phyloP scores from a whole-genome alignment of 108 stramenopile genomes.

The Parietichytrium sp. region DNA sequence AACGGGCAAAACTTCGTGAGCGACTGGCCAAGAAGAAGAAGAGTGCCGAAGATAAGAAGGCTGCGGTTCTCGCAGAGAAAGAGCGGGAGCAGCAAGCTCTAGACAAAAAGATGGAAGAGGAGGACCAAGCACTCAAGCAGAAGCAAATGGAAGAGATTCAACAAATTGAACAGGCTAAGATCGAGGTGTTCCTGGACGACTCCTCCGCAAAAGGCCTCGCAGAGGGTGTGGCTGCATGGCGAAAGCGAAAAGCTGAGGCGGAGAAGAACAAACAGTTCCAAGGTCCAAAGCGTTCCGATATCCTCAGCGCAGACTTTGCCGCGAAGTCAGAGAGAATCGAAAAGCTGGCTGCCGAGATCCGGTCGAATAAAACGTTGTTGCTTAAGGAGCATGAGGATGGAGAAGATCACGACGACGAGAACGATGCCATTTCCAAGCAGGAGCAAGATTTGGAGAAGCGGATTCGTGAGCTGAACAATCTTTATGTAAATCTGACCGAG shows the following conservation, averaged over 20 bases:
- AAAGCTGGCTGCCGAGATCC: not conserved
- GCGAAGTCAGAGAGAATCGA: conserved; percentile 19
- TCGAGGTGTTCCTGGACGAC: conserved; percentile 19
- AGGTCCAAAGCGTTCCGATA: conserved; percentile 5
- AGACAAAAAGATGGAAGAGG: conserved; percentile 14
- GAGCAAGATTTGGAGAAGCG: not conserved
- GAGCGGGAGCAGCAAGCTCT: not conserved
- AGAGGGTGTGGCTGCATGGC: conserved; percentile 11
- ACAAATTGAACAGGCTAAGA: conserved; percentile 3
- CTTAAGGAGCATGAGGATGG: no score
- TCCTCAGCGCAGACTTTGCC: conserved; percentile 21
- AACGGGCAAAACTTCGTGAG: not conserved
- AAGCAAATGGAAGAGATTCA: not conserved
- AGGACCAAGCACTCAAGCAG: not conserved
- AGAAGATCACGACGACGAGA: no score
- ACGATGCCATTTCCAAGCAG: not conserved
- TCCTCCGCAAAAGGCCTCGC: not conserved
- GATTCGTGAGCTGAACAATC: not conserved
- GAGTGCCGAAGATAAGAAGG: conserved; percentile 31
- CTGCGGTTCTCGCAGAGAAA: not conserved
- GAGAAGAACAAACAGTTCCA: not conserved
- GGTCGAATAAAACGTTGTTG: not conserved
- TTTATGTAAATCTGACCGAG: conserved; percentile 10
- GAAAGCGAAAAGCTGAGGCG: not conserved
- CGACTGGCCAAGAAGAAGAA: not conserved